phyloP scores from a whole-genome alignment of 179 eudicot species.

The Silene noctiflora region DNA sequence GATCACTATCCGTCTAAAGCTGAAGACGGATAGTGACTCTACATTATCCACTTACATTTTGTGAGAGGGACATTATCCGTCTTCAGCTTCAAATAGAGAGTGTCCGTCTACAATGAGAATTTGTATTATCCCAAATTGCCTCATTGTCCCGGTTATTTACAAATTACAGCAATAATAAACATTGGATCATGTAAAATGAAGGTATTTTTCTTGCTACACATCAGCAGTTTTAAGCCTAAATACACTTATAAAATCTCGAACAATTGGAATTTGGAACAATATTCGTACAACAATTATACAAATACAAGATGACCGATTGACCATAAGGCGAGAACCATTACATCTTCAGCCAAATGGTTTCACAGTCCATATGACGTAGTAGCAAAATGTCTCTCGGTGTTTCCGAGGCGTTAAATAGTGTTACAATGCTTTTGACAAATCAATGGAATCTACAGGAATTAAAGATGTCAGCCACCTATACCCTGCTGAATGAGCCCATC shows the following conservation, averaged over 20 bases:
- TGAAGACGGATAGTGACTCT: no score
- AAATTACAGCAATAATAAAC: no score
- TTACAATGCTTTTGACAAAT: neutral
- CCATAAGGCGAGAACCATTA: conserved; percentile 13
- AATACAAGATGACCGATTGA: conserved; percentile 9
- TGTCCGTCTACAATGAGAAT: no score
- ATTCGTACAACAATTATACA: conserved; percentile 12
- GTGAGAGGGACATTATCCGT: no score
- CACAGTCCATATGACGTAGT: neutral
- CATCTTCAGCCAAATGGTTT: conserved; percentile 9
- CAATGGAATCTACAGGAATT: neutral
- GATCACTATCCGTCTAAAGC: no score
- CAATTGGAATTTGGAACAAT: conserved; percentile 9
- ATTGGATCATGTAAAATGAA: no score
- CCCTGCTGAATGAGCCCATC: neutral
- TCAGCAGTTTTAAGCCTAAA: neutral
- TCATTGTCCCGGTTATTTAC: no score
- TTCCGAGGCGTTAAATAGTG: neutral
- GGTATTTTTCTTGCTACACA: neutral
- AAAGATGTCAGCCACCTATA: no score
- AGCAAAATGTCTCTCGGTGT: neutral
- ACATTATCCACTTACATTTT: no score
- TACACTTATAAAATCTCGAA: neutral
- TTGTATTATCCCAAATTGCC: no score
- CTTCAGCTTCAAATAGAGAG: no score